phyloP scores from a whole-genome alignment of 441 rosid species.

The Iberis amara region DNA sequence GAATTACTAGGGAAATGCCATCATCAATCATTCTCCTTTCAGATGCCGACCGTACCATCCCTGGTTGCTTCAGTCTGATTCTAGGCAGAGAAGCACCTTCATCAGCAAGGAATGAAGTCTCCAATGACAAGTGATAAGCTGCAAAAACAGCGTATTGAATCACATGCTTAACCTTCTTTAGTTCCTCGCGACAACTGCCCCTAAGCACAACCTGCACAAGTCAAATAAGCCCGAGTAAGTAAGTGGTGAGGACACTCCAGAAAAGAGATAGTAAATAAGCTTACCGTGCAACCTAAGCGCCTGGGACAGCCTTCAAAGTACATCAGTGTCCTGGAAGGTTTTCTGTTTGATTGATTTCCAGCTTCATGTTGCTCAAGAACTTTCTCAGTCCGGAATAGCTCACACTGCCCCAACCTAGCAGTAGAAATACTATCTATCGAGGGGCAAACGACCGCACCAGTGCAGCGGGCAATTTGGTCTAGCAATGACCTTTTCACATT shows the following conservation, averaged over 20 bases:
- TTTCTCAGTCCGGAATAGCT: conserved; percentile 64
- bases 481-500: conserved; percentile 77
- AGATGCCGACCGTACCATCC: conserved; percentile 38
- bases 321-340: conserved; percentile 81
- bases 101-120: conserved; percentile 94
- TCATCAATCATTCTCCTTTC: conserved; percentile 43
- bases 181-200: conserved; percentile 65
- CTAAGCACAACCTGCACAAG: conserved; percentile 64
- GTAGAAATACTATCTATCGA: conserved; percentile 56
- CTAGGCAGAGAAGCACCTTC: conserved; percentile 95
- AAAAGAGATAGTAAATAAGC: not conserved
- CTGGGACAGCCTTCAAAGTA: conserved; percentile 96
- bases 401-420: conserved; percentile 69
- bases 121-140: conserved; percentile 87
- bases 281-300: conserved; percentile 97
- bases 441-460: conserved; percentile 70
- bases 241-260: too few species aligned
- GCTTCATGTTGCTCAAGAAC: conserved; percentile 69
- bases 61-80: conserved; percentile 35
- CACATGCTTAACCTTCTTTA: conserved; percentile 81
- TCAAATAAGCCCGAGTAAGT: not conserved
- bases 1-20: conserved; percentile 35
- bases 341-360: conserved; percentile 54
- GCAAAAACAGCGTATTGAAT: conserved; percentile 90
- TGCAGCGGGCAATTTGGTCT: conserved; percentile 86